Base-by-base conservation (phyloP, 169 alveolate genomes). In the Babesia bigemina region DNA sequence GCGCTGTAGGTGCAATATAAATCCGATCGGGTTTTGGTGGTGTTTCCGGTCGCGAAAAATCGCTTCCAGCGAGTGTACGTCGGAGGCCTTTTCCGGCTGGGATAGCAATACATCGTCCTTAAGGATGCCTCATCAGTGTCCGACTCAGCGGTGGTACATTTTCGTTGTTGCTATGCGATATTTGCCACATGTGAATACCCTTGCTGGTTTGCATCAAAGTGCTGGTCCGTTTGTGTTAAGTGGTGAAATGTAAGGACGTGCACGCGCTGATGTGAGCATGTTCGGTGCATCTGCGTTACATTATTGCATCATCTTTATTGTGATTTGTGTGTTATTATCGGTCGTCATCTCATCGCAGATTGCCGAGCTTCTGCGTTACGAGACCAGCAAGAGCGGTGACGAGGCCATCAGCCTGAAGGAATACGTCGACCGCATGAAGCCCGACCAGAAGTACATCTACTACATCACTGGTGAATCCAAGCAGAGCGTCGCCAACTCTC, bases 381-480 rank as follows among this genome's bases (percentile, higher is more conserved):
- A 97, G 88, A 94, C 99, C 49, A 91, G 99, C 86, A 98, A 98
- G 95, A 90, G 97, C 55, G 99, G 99, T 75, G 99, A 98, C 58
- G 99, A 98, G 76, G 87, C 94, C 90, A 94, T 97, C 65, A 93
- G 98, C 67, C 92, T 98, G 78, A 96, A 97, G 92, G 99, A 97
- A 81, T 98, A 98, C 89, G 98, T 97, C 55, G 97, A 95, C 82
- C 93, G 99, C 91, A 98, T 98, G 99, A 97, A 98, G 97, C 99
- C 97, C 84, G 97, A 96, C 63, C 99, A 97, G 93, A 98, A 97
- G 92, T 98, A 95, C 82, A 98, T 98, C 87, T 98, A 92, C 96
- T 98, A 97, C 96, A 97, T 98, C 82, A 97, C 99, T 28, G 99
- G 99, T 52, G 99, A 98, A 90, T 94, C 99, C 60, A 94, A 92